Percentiles rank a stretch among this genome's conserved stretches.
Evolutionary conservation across 345 rosid genomes (phyloP).

Genomic region (Corymbia maculata): DNA sequence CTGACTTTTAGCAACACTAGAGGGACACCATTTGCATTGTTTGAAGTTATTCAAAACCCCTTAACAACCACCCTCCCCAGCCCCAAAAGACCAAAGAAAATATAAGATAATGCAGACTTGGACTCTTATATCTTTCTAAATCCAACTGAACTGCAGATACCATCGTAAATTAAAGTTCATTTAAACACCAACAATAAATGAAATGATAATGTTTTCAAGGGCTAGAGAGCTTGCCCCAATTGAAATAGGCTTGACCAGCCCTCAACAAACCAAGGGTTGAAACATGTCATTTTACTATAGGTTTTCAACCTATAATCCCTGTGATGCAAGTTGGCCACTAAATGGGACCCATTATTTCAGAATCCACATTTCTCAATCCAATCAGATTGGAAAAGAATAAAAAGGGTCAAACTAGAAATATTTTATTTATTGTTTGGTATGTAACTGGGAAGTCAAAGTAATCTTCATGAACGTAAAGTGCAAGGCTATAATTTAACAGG

Average conservation of each 20-base stretch:
- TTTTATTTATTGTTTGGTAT: neutral
- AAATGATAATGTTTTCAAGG: neutral
- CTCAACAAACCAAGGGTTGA: neutral
- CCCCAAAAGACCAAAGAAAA: neutral
- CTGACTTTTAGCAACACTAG: neutral
- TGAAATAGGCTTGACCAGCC: neutral
- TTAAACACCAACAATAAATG: neutral
- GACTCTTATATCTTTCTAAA: neutral
- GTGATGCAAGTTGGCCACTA: neutral
- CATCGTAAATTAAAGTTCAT: neutral
- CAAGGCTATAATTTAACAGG: neutral
- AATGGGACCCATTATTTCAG: neutral
- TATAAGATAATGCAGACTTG: neutral
- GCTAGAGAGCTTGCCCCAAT: neutral
- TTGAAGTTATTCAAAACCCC: neutral
- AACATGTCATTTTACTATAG: neutral
- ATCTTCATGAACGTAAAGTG: neutral
- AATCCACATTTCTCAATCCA: neutral
- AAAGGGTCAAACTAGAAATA: neutral
- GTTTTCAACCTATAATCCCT: neutral
- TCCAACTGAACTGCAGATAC: neutral
- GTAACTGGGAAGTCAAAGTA: neutral
- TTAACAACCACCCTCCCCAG: neutral
- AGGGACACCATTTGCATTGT: neutral
- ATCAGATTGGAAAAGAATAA: neutral